Evolutionary conservation across 768 basidiomycete species (phyloP).

Genomic region (Russula brevipes): DNA sequence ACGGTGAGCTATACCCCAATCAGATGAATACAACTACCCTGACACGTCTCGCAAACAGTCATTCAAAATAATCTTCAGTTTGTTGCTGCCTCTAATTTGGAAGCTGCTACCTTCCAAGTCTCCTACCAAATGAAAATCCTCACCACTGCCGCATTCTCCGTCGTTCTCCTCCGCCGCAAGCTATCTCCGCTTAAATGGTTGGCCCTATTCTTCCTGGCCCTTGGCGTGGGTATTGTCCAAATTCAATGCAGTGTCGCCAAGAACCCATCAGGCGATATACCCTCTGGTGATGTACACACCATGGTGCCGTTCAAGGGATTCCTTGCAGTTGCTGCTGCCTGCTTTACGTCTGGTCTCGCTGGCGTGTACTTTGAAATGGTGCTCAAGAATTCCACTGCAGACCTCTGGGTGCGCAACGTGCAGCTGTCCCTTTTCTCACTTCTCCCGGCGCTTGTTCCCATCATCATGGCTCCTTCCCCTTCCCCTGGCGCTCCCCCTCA

Average conservation of each 20-base stretch:
- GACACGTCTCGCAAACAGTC: constrained; percentile 40
- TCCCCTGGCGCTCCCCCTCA: constrained; percentile 28
- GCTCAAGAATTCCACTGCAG: constrained; percentile 79
- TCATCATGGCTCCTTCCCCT: constrained; percentile 49
- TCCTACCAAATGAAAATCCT: constrained; percentile 97
- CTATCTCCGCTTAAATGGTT: constrained; percentile 76
- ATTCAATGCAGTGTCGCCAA: constrained; percentile 31
- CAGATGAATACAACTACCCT: constrained; percentile 4
- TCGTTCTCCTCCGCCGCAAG: constrained; percentile 71
- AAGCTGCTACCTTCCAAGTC: constrained; percentile 95
- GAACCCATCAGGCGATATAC: constrained; percentile 5
- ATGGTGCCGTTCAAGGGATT: constrained; percentile 88
- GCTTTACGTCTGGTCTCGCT: constrained; percentile 92
- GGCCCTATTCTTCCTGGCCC: constrained; percentile 75
- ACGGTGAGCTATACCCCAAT: constrained; percentile 43
- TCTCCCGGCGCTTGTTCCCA: constrained; percentile 77
- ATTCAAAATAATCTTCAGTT: constrained; percentile 96
- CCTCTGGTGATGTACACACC: constrained; percentile 34
- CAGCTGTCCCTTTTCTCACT: constrained; percentile 94
- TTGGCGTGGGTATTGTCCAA: constrained; percentile 84
- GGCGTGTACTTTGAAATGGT: constrained; percentile 99
- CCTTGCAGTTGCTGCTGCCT: constrained; percentile 82
- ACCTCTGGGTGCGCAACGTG: constrained; percentile 95
- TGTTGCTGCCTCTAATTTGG: constrained; percentile 87
- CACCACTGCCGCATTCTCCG: constrained; percentile 87